Evolutionary conservation across 1,139 yeast genomes (phyloP).

Genomic region (Hanseniaspora gamundiae): DNA sequence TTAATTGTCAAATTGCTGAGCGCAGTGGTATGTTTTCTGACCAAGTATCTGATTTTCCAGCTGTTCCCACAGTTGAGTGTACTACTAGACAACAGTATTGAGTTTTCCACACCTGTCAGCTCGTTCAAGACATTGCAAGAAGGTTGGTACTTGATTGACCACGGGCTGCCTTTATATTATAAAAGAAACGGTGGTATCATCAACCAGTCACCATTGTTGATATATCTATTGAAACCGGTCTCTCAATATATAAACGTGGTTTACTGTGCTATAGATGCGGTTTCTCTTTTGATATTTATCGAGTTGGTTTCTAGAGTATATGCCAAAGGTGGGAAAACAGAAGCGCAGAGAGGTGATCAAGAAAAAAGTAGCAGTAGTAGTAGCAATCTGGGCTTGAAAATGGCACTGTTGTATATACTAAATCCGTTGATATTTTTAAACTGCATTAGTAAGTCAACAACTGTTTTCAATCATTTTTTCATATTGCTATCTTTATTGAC

Average conservation of each 20-base stretch:
- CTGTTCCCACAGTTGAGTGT: constrained; percentile 16
- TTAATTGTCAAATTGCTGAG: too few relatives aligned
- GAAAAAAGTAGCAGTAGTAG: constrained; percentile 2
- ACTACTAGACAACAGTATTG: constrained; percentile 43
- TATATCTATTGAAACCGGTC: constrained; percentile 28
- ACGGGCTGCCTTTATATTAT: constrained; percentile 48
- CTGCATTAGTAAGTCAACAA: constrained; percentile 58
- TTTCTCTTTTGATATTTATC: constrained; percentile 25
- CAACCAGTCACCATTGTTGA: constrained; percentile 67
- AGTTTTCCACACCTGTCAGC: constrained; percentile 39
- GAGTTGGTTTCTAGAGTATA: constrained; percentile 26
- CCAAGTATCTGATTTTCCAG: constrained; percentile 15
- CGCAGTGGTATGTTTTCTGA: constrained; percentile 14
- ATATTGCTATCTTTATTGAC: constrained; percentile 40
- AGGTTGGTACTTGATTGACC: constrained; percentile 58
- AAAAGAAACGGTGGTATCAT: constrained; percentile 60
- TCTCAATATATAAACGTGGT: constrained; percentile 1
- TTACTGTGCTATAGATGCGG: constrained; percentile 1
- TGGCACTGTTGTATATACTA: constrained; percentile 55
- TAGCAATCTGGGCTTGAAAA: constrained; percentile 17
- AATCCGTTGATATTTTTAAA: constrained; percentile 71
- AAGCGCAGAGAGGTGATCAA: constrained; percentile 29
- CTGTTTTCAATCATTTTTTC: constrained; percentile 45
- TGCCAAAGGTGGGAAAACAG: constrained; percentile 33
- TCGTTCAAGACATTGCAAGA: constrained; percentile 46